Base-by-base conservation (phyloP, 768 basidiomycete genomes). In the Tylopilus sp. region DNA sequence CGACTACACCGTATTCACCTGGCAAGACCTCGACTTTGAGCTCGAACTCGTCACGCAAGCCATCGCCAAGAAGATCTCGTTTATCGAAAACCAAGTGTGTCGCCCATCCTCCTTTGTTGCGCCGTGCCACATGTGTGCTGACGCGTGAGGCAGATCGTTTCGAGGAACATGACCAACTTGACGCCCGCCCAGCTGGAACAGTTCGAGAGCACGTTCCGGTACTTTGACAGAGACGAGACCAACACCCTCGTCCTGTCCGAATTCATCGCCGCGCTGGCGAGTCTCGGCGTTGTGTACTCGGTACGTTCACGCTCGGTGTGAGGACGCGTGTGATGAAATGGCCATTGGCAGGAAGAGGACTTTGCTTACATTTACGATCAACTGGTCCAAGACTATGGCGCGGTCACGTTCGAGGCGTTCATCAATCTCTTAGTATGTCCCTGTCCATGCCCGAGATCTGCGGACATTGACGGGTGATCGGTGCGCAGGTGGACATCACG, bases 161-260 rank as follows among this genome's bases (percentile, higher is more conserved):
- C 97, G 12, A 80, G 92, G 40, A 92, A 91, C 60, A 86, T 91
- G 81, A 89, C 92, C 22, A 97, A 98, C 65, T 71, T 99, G 56
- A 95, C 95, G 0, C 94, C 97, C 0, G 94, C 92, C 13, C 92
- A 94, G 64, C 76, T 98, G 21, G 95, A 98, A 65, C 94, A 98
- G 64, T 95, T 97, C 58, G 95, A 98, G 69, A 83, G 86, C 65
- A 95, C 94, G 1, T 98, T 99, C 83, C 83, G 95, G 46, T 95
- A 98, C 72, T 99, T 99, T 62, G 95, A 98, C 70, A 83, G 83
- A 55, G 94, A 98, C 58, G 88, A 91, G 60, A 84, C 87, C 35
- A 97, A 98, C 65, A 93, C 91, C 0, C 79, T 98, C 35, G 82
- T 79, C 52, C 65, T 86, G 52, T 78, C 90, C 6, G 93, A 98